Evolutionary conservation across 805 yeast genomes (phyloP), one percentile per base, ranked within the genome.

Genomic region (Yarrowia porcina): DNA sequence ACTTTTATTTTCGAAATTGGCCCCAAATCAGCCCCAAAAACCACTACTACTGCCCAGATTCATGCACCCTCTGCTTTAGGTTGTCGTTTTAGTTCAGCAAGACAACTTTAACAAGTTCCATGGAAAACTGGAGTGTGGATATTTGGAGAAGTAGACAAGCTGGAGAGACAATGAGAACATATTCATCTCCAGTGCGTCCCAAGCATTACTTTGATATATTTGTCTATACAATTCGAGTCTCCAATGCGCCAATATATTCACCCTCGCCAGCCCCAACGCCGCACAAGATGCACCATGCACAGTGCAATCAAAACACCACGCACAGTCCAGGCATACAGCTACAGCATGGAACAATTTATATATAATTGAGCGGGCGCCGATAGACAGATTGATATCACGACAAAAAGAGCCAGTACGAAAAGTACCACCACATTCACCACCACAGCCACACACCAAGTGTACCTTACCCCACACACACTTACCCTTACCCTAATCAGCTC

Each of bases 231-330:
- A 39, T 18, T 10, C 17, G 28, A 1, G n/a, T n/a, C n/a, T n/a
- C n/a, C n/a, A n/a, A n/a, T n/a, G n/a, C n/a, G n/a, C n/a, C n/a
- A n/a, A n/a, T n/a, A n/a, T n/a, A n/a, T n/a, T n/a, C n/a, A n/a
- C 5, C 20, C 7, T 9, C 3, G 6, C 3, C 52, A 18, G 36
- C 52, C 52, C 52, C 52, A 45, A 45, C 52, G 52, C 52, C 52
- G 52, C 52, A 45, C 52, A 25, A 25, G 4, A 42, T 42, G 47
- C 47, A 42, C 41, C 30, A 45, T 45, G 52, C 52, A 45, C 52
- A 45, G 52, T 45, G 52, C 52, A 45, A 45, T 45, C 52, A 45
- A 45, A 45, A 45, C 52, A 45, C 52, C 36, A 45, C 52, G 49
- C 47, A 45, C 50, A 44, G 33, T 17, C 23, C 28, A 17, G 12